Evolutionary conservation across 2,329 filamentous ascomycete genomes (phyloP), one percentile per base, ranked within the genome.

Genomic region (Paracorniculantispora psalliotae): DNA sequence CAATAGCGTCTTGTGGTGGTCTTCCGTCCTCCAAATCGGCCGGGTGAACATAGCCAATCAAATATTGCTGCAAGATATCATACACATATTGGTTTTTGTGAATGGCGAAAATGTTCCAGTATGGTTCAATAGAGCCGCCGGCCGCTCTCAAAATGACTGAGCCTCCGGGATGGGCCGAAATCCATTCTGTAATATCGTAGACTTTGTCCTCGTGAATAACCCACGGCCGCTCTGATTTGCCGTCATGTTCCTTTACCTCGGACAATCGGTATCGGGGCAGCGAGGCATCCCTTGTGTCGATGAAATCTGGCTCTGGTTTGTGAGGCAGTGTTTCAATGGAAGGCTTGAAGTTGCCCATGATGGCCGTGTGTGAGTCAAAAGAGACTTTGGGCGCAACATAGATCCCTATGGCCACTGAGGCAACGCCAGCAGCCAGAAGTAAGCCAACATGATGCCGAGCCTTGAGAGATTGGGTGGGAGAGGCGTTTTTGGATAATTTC

Each of bases 181-280:
- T 73, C 84, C 86, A 89, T 53, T 88, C 83, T 1, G 86, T 89
- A 55, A 89, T 89, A 66, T 89, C 82, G 75, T 89, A 89, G 21
- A 89, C 85, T 59, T 83, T 82, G 67, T 83, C 82, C 25, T 78
- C 82, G 56, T 79, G 78, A n/a, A 81, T 83, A 4, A 89, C 81
- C 86, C 86, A 89, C 2, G 85, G 85, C 10, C 75, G 71, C 1
- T 77, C 67, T 0, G 84, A 82, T 21, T 75, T 74, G 19, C 74
- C 73, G n/a, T 81, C 78, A 63, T 85, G 82, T 53, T 79, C 72
- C 50, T 77, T 79, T 49, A 85, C 69, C 58, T 84, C 80, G 13
- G 75, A 69, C 15, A 85, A 73, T 30, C 78, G 76, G 64, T 76
- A 83, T 4, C 77, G 75, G 15, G 80, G 80, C 2, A 81, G 68